Base-by-base conservation (phyloP, 2,329 filamentous ascomycete genomes). In the Aureobasidium sp. region DNA sequence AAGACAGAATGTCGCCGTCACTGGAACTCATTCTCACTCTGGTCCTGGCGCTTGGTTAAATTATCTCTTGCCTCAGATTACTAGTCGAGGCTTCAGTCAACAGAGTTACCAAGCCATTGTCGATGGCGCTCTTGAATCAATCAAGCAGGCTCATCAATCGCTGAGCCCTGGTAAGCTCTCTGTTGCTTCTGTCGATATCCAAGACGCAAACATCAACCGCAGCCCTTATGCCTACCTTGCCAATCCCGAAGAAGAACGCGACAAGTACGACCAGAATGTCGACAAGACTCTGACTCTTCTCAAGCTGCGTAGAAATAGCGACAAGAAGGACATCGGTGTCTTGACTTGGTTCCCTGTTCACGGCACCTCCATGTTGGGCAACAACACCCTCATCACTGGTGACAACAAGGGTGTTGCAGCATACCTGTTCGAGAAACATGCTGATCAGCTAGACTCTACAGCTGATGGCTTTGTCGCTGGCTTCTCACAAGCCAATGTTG, bases 401-500 rank as follows among this genome's bases (percentile, higher is more conserved):
- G 93, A 97, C 73, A 97, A 97, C 78, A 97, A 97, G 76, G 93
- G 93, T 13, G 90, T 96, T 7, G 92, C 93, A 2, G 89, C 92
- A 0, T 88, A 88, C 70, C 78, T 96, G 13, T 87, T 97, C 59
- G 93, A 97, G 72, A 82, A 88, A 66, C 85, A 83, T 57, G 64
- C 64, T 13, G 36, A 36, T n/a, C 14, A 34, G 14, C 32, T 61
- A 10, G 39, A 48, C 37, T 61, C 49, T 4, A 30, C 61, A 3
- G 69, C 68, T 1, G 47, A 61, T 21, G 82, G 81, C 10, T 96
- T 96, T 67, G 89, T 97, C 1, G 91, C 92, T 3, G 93, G 91
- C 5, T 97, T 97, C 73, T 94, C 90, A 0, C 93, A 97, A 72
- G 85, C 92, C 11, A 96, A 88, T 66, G 91, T 96, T 25, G 93